These are phyloP conservation scores for Aspergillus novofumigatus DNA, from an alignment of 2,329 filamentous ascomycete species.

Conservation along the genomic window DNA sequence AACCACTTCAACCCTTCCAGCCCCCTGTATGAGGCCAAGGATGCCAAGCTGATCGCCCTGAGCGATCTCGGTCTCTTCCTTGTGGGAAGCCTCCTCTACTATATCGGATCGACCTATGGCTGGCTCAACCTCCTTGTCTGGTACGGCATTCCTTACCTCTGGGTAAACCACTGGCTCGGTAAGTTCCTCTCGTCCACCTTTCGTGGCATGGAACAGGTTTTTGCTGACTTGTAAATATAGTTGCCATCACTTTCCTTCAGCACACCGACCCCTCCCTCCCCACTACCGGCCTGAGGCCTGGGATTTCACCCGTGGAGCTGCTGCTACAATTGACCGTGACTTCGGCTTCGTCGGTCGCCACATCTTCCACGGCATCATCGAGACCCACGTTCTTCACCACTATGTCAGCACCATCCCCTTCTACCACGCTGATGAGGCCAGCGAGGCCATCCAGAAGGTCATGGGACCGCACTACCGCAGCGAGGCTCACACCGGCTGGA, in stretches of 20 bases:
- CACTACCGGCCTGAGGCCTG: conserved; percentile 84
- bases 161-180: conserved; percentile 99
- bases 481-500: conserved; percentile 68
- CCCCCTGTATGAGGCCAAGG: conserved; percentile 86
- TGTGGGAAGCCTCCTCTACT: conserved; percentile 58
- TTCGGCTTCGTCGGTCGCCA: conserved; percentile 92
- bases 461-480: conserved; percentile 95
- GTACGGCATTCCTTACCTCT: conserved; percentile 93
- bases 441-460: conserved; percentile 86
- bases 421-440: conserved; percentile 92
- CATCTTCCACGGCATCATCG: conserved; percentile 91
- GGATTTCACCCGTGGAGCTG: conserved; percentile 91
- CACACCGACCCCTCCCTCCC: conserved; percentile 93
- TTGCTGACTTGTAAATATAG: conserved; percentile 45
- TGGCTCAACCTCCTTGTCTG: conserved; percentile 85
- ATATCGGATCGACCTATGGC: conserved; percentile 72
- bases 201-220: conserved; percentile 2
- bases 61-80: conserved; percentile 78
- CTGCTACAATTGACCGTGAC: conserved; percentile 93
- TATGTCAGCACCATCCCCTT: conserved; percentile 95
- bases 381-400: conserved; percentile 97
- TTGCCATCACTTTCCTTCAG: conserved; percentile 95
- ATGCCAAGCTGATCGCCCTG: conserved; percentile 79
- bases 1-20: conserved; percentile 92
- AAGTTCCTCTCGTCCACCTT: conserved; percentile 43